A percentile compares a stretch with the other conserved stretches of the same genome.
Evolutionary conservation across 257 asterid species (phyloP).

Genomic region (Nyctanthes arbortristis): DNA sequence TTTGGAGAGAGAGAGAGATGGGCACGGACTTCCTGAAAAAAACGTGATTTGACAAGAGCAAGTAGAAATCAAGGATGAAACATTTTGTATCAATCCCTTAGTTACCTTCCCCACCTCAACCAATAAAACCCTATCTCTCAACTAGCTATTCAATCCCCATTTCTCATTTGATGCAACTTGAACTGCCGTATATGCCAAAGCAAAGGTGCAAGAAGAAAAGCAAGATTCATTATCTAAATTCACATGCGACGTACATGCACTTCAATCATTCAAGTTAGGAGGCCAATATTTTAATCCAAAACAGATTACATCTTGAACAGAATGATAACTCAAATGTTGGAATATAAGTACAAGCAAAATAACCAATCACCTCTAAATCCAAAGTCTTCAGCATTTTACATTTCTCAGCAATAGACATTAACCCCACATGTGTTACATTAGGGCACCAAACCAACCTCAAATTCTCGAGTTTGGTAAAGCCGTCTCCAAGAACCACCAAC

Average conservation of each 20-base stretch:
- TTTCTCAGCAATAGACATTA: neutral
- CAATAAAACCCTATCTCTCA: neutral
- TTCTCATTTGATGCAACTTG: neutral
- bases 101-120: no score
- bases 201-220: neutral
- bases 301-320: neutral
- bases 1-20: neutral
- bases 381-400: neutral
- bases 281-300: neutral
- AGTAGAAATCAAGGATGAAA: no score
- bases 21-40: no score
- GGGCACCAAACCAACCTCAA: conserved; percentile 32
- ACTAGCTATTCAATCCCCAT: neutral
- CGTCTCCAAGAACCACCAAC: conserved; percentile 51
- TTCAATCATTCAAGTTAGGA: neutral
- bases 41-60: no score
- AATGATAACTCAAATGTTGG: neutral
- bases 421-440: conserved; percentile 17
- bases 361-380: neutral
- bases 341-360: neutral
- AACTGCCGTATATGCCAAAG: neutral
- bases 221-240: neutral
- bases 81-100: neutral
- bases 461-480: conserved; percentile 66
- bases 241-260: neutral